These are phyloP conservation scores for Daedaleopsis nitida DNA, from an alignment of 768 basidiomycete genomes.

Conservation along the genomic window DNA sequence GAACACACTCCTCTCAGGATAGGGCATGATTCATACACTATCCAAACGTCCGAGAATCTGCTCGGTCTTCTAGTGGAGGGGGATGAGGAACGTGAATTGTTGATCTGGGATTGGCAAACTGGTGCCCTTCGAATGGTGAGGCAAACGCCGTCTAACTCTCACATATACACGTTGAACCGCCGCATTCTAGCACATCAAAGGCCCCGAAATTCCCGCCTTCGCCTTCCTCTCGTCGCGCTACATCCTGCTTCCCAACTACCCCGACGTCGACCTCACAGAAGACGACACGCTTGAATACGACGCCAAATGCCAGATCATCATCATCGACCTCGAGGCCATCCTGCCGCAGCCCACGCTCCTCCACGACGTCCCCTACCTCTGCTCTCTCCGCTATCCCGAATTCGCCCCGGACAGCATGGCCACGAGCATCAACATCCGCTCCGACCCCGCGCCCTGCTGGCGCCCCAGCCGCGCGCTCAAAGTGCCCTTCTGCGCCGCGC, in stretches of 20 bases:
- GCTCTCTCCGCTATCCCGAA: slow-evolving; percentile 46
- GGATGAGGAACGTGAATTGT: slow-evolving; percentile 43
- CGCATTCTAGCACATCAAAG: slow-evolving; percentile 13
- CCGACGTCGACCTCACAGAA: not conserved
- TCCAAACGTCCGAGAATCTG: slow-evolving; percentile 58
- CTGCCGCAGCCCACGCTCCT: slow-evolving; percentile 30
- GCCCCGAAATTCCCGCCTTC: slow-evolving; percentile 24
- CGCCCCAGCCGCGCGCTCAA: slow-evolving; percentile 33
- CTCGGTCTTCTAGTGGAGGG: slow-evolving; percentile 52
- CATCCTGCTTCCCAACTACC: slow-evolving; percentile 24
- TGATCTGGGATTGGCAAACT: slow-evolving; percentile 71
- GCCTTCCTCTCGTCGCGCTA: slow-evolving; percentile 28
- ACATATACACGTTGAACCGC: not conserved
- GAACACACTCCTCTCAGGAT: slow-evolving; percentile 1
- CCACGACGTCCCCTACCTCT: slow-evolving; percentile 34
- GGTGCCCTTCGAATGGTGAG: slow-evolving; percentile 52
- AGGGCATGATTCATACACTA: slow-evolving; percentile 36
- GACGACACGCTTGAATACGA: slow-evolving; percentile 25
- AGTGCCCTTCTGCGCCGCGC: slow-evolving; percentile 51
- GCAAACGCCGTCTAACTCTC: not conserved
- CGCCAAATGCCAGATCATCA: slow-evolving; percentile 31
- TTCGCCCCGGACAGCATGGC: slow-evolving; percentile 23
- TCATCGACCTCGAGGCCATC: slow-evolving; percentile 44
- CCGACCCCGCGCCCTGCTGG: slow-evolving; percentile 56
- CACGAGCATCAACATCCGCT: slow-evolving; percentile 46